These are phyloP conservation scores for Gyromitra esculenta DNA, from an alignment of 2,329 filamentous ascomycete genomes.

Conservation along the genomic window DNA sequence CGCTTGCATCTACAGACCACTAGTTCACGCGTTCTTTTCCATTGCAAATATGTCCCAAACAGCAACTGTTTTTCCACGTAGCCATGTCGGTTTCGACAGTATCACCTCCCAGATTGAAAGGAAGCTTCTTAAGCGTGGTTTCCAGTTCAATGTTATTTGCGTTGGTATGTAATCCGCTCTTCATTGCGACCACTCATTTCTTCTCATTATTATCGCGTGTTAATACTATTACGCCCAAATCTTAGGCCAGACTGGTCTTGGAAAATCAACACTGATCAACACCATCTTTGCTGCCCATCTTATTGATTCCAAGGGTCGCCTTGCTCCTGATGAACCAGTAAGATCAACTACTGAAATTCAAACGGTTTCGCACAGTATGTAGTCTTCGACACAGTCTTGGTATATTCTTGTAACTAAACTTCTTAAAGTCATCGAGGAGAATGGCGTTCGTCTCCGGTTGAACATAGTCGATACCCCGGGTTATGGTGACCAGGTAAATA, in stretches of 20 bases:
- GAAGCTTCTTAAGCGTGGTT: conserved; percentile 99
- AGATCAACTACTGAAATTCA: conserved; percentile 98
- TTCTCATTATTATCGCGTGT: not conserved
- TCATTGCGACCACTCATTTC: conserved; percentile 10
- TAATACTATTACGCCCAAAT: conserved; percentile 56
- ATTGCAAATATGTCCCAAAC: conserved; percentile 53
- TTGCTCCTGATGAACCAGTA: conserved; percentile 90
- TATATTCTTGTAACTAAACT: conserved; percentile 52
- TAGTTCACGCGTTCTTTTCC: not conserved
- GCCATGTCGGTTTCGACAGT: conserved; percentile 99
- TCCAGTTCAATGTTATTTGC: conserved; percentile 99
- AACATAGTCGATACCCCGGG: conserved; percentile 99
- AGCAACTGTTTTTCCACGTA: conserved; percentile 77
- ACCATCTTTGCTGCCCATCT: conserved; percentile 99
- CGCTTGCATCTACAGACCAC: not conserved
- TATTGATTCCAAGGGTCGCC: conserved; percentile 97
- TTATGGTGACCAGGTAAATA: conserved; percentile 99
- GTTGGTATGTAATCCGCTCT: conserved; percentile 76
- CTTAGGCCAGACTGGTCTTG: conserved; percentile 93
- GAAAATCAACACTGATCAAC: conserved; percentile 99
- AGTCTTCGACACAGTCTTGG: not conserved
- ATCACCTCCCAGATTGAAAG: conserved; percentile 99
- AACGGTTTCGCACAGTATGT: conserved; percentile 83
- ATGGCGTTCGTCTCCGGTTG: conserved; percentile 93
- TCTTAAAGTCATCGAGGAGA: conserved; percentile 86